phyloP scores from a whole-genome alignment of 108 stramenopile species.

The Skeletonema grethae region DNA sequence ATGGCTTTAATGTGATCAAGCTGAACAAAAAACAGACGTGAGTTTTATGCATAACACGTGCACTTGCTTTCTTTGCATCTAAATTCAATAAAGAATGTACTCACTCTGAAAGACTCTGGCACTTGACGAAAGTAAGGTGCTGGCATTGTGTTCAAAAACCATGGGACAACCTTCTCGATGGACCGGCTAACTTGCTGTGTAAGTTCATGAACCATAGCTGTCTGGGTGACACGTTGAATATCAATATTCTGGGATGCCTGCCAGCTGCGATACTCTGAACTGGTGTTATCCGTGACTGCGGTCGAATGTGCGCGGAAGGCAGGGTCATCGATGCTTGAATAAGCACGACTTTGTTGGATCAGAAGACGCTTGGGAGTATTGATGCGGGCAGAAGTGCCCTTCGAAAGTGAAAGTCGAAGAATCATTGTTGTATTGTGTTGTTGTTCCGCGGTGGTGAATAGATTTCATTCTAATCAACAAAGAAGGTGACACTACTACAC shows the following conservation, averaged over 20 bases:
- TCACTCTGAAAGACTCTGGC: slow-evolving; percentile 64
- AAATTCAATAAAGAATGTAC: background rate
- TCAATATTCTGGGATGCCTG: slow-evolving; percentile 79
- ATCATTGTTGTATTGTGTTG: slow-evolving; percentile 8
- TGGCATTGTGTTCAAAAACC: slow-evolving; percentile 96
- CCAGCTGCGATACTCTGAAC: slow-evolving; percentile 47
- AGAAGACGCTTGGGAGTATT: slow-evolving; percentile 10
- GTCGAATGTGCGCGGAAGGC: slow-evolving; percentile 21
- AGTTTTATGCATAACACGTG: background rate
- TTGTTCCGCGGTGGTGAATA: background rate
- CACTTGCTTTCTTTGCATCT: background rate
- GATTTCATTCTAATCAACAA: background rate
- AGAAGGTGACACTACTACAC: background rate
- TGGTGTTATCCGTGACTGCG: background rate
- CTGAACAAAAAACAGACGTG: slow-evolving; percentile 26
- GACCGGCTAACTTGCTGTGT: slow-evolving; percentile 65
- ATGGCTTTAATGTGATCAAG: slow-evolving; percentile 97
- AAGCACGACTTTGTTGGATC: slow-evolving; percentile 12
- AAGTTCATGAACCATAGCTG: slow-evolving; percentile 83
- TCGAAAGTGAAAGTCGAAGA: slow-evolving; percentile 5
- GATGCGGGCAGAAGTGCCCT: slow-evolving; percentile 10
- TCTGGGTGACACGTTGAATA: slow-evolving; percentile 79
- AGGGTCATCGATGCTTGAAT: slow-evolving; percentile 7
- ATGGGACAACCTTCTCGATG: slow-evolving; percentile 89
- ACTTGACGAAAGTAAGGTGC: slow-evolving; percentile 91